These are phyloP conservation scores for Ustilaginoidea virens DNA, from an alignment of 2,329 filamentous ascomycete species.

Conservation along the genomic window DNA sequence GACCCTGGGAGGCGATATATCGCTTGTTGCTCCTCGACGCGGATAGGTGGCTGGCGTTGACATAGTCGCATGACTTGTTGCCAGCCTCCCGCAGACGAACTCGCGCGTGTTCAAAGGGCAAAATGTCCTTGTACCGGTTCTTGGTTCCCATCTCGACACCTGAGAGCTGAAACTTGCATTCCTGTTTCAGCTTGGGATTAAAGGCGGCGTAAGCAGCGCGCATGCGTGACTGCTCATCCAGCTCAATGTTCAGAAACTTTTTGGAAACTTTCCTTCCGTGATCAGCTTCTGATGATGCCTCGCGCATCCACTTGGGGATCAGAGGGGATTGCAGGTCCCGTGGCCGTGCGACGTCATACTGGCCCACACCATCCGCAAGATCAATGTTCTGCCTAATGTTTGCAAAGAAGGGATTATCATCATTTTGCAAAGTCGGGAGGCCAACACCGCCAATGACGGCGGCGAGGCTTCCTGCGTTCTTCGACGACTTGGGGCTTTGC, in stretches of 20 bases:
- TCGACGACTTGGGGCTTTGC: constrained; percentile 9
- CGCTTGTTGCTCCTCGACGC: constrained; percentile 71
- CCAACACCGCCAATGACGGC: constrained; percentile 83
- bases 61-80: constrained; percentile 68
- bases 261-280: constrained; percentile 69
- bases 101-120: constrained; percentile 86
- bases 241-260: constrained; percentile 72
- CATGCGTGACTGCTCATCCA: constrained; percentile 83
- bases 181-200: constrained; percentile 18
- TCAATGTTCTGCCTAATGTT: constrained; percentile 98
- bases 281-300: constrained; percentile 50
- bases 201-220: constrained; percentile 51
- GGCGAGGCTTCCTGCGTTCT: constrained; percentile 27
- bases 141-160: constrained; percentile 91
- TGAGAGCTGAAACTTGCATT: constrained; percentile 51
- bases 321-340: constrained; percentile 27
- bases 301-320: constrained; percentile 64
- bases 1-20: constrained; percentile 92
- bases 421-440: constrained; percentile 54
- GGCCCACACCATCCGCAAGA: constrained; percentile 80
- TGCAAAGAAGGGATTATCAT: constrained; percentile 78
- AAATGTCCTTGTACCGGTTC: constrained; percentile 95
- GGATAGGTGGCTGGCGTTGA: constrained; percentile 83
- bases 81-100: constrained; percentile 61
- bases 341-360: constrained; percentile 44